These are phyloP conservation scores for Herpetospermum pedunculosum DNA, from an alignment of 306 rosid genomes.

Conservation along the genomic window DNA sequence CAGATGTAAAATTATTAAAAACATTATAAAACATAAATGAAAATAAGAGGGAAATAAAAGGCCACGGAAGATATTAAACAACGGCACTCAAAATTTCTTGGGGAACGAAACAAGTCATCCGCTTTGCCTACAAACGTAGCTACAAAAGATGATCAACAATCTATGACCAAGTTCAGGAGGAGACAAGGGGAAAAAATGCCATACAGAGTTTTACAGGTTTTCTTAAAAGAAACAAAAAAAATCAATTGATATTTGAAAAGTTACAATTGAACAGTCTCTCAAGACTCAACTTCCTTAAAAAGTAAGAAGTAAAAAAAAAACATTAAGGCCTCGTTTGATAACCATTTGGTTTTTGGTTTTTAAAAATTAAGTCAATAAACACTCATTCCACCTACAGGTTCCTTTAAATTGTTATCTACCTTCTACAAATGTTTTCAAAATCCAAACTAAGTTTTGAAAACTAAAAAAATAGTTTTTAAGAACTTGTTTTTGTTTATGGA, in stretches of 20 bases:
- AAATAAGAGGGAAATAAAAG: not conserved
- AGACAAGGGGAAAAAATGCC: not conserved
- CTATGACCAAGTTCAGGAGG: not conserved
- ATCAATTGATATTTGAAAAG: not conserved
- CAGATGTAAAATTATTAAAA: not conserved
- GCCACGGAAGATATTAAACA: not conserved
- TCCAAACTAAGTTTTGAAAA: no score
- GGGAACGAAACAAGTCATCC: not conserved
- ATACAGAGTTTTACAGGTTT: not conserved
- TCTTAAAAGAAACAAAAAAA: not conserved
- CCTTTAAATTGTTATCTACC: no score
- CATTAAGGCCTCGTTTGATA: no score
- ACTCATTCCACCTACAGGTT: no score
- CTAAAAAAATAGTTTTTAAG: no score
- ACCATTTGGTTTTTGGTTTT: no score
- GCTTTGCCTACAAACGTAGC: not conserved
- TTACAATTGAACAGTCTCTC: not conserved
- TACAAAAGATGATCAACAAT: not conserved
- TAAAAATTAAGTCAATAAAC: no score
- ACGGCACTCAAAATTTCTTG: not conserved
- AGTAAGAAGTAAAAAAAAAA: not conserved
- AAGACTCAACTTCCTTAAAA: not conserved
- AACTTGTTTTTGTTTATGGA: no score
- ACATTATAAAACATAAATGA: not conserved
- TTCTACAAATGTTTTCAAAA: no score